Percentiles rank a stretch among this genome's conserved stretches.
These are phyloP conservation scores for Mrakia blollopis DNA, from an alignment of 768 basidiomycete species.

Conservation along the genomic window DNA sequence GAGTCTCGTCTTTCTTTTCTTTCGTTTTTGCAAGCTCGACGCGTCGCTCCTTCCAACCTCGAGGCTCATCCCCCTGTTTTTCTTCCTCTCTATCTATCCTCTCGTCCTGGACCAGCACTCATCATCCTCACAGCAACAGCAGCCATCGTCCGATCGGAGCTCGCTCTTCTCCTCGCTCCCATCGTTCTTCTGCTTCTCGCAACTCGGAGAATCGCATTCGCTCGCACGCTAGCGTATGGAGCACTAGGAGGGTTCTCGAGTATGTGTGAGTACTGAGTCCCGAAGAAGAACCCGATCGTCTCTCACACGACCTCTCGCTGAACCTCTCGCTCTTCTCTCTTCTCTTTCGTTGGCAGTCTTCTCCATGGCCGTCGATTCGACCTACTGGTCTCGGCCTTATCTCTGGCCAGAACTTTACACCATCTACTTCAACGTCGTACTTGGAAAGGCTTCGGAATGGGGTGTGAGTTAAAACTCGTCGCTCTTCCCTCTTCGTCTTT, in stretches of 20 bases:
- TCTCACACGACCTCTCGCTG: not conserved
- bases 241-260: conserved; percentile 31
- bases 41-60: conserved; percentile 29
- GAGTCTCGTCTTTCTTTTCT: conserved; percentile 8
- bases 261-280: conserved; percentile 36
- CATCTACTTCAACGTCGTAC: conserved; percentile 75
- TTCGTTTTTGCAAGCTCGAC: conserved; percentile 20
- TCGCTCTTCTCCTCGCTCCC: conserved; percentile 57
- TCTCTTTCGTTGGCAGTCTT: conserved; percentile 47
- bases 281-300: not conserved
- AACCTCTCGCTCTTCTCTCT: not conserved
- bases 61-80: conserved; percentile 43
- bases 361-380: conserved; percentile 69
- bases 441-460: conserved; percentile 87
- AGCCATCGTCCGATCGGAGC: conserved; percentile 73
- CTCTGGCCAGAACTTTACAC: conserved; percentile 83
- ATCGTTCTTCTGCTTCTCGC: conserved; percentile 51
- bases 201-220: conserved; percentile 47
- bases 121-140: conserved; percentile 61
- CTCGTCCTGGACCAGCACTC: conserved; percentile 52
- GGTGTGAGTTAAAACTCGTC: conserved; percentile 61
- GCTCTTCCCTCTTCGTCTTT: not conserved
- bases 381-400: conserved; percentile 63
- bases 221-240: conserved; percentile 11
- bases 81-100: conserved; percentile 51